These are phyloP conservation scores for Ceratocystis cacaofunesta DNA, from an alignment of 2,329 filamentous ascomycete species.

Conservation along the genomic window DNA sequence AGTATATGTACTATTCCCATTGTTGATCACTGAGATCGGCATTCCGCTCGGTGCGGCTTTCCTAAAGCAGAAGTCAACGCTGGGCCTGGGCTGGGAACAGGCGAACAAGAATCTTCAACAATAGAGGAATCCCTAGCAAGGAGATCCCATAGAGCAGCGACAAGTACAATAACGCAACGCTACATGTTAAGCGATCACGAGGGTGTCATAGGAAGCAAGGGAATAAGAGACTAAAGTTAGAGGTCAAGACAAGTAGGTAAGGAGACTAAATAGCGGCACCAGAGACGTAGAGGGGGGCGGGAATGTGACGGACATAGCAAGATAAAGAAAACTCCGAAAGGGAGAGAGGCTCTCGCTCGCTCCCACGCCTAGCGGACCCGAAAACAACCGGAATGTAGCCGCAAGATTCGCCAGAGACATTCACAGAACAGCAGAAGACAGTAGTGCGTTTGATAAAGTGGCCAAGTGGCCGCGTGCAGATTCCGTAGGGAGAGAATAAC, in stretches of 20 bases:
- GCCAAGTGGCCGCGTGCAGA: not conserved
- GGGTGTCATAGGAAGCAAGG: not conserved
- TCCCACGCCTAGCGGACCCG: not conserved
- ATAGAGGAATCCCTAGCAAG: not conserved
- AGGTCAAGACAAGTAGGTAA: not conserved
- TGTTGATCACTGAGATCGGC: slow-evolving; percentile 7
- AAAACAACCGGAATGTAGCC: not conserved
- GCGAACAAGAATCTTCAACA: slow-evolving; percentile 1
- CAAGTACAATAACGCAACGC: not conserved
- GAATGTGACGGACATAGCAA: not conserved
- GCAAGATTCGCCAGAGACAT: not conserved
- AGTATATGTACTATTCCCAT: not conserved
- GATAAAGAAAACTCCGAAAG: too few species aligned
- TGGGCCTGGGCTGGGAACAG: not conserved
- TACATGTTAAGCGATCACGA: not conserved
- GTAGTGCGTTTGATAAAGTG: not conserved
- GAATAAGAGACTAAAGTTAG: not conserved
- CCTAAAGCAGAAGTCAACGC: not conserved
- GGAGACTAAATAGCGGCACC: not conserved
- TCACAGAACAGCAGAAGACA: not conserved
- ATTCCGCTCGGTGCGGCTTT: slow-evolving; percentile 9
- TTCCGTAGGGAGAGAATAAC: not conserved
- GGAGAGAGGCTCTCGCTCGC: too few species aligned
- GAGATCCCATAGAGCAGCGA: not conserved
- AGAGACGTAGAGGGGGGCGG: not conserved